These are phyloP conservation scores for Pichia sp. DNA, from an alignment of 1,139 yeast species.

Conservation along the genomic window DNA sequence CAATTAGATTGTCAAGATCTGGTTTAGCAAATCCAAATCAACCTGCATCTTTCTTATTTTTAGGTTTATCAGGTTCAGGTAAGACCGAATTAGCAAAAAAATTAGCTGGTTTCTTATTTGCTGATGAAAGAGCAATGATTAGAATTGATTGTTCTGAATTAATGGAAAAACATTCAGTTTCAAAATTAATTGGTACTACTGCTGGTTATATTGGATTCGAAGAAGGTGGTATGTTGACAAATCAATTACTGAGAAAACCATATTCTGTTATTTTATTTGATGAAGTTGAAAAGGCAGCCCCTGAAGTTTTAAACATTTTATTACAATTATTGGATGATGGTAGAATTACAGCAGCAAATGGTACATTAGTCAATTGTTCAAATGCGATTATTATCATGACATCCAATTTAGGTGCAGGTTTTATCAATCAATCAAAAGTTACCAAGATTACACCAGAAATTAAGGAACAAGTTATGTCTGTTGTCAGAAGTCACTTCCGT, in stretches of 20 bases:
- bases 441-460: constrained; percentile 62
- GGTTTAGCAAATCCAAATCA: constrained; percentile 94
- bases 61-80: constrained; percentile 97
- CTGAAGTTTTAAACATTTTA: constrained; percentile 88
- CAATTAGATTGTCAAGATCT: constrained; percentile 89
- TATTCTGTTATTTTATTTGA: constrained; percentile 92
- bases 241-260: constrained; percentile 84
- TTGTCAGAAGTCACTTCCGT: constrained; percentile 88
- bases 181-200: constrained; percentile 93
- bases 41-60: constrained; percentile 91
- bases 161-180: constrained; percentile 91
- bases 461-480: constrained; percentile 70
- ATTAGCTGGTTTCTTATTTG: constrained; percentile 89
- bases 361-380: constrained; percentile 87
- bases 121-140: constrained; percentile 94
- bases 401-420: constrained; percentile 94
- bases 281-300: constrained; percentile 99
- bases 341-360: constrained; percentile 88
- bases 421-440: constrained; percentile 61
- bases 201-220: constrained; percentile 98
- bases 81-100: constrained; percentile 97
- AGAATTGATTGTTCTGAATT: constrained; percentile 97
- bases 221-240: constrained; percentile 95
- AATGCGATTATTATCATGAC: constrained; percentile 94
- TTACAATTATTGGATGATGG: constrained; percentile 95